A percentile compares a stretch with the other conserved stretches of the same genome.
These are phyloP conservation scores for Candida broadrunensis DNA, from an alignment of 805 yeast genomes.

Conservation along the genomic window DNA sequence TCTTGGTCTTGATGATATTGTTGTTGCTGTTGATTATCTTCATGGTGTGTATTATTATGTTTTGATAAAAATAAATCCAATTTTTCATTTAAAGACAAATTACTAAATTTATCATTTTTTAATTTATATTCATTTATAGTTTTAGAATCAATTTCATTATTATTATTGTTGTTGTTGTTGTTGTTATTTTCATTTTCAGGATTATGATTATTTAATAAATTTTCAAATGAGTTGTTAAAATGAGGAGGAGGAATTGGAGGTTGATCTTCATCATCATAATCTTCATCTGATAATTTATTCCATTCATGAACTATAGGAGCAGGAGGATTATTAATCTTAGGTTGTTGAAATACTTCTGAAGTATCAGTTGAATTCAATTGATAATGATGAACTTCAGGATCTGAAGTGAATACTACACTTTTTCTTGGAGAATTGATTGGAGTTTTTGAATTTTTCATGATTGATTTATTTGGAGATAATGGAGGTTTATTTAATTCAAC, in stretches of 20 bases:
- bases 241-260: conserved; percentile 33
- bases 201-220: conserved; percentile 4
- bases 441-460: conserved; percentile 26
- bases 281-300: conserved; percentile 12
- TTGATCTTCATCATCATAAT: conserved; percentile 13
- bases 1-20: conserved; percentile 11
- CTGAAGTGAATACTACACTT: conserved; percentile 31
- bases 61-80: conserved; percentile 37
- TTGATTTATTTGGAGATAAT: conserved; percentile 37
- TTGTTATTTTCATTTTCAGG: background rate
- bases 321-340: background rate
- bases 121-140: conserved; percentile 15
- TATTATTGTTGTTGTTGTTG: conserved; percentile 1
- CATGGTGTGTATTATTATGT: conserved; percentile 2
- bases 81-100: conserved; percentile 42
- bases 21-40: background rate
- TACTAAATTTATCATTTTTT: conserved; percentile 22
- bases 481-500: conserved; percentile 8
- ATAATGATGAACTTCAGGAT: conserved; percentile 33
- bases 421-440: conserved; percentile 34
- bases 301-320: conserved; percentile 16
- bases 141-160: conserved; percentile 14
- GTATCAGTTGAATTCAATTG: conserved; percentile 6
- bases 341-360: conserved; percentile 1
- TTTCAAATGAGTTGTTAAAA: conserved; percentile 7